Base-by-base conservation (phyloP, 805 yeast species). In the Torulaspora delbrueckii region DNA sequence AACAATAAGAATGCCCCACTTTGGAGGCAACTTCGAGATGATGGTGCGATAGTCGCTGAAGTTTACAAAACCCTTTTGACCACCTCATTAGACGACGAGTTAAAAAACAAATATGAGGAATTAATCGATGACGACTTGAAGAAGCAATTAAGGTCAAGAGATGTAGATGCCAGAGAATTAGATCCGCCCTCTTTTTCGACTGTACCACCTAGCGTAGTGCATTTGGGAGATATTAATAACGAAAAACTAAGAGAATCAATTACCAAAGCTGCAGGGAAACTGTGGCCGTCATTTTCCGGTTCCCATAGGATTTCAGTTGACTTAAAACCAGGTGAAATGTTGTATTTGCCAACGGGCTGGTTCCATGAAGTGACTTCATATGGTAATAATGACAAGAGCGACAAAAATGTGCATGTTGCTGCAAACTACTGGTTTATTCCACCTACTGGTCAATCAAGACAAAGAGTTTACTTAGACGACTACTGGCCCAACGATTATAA, bases 291-390 rank as follows among this genome's bases (percentile, higher is more conserved):
- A 1, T 69, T 81, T 41, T 57, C 71, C 33, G 49, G 63, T 1
- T 67, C 78, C 1, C 62, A 68, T 14, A 69, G 71, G 37, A 57
- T 73, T 12, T 67, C 72, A 13, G 79, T 79, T 1, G 68, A 74
- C 58, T 52, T 84, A 23, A 57, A 72, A 24, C 80, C 82, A 0
- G 88, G 88, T 0, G 79, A 83, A 40, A 78, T 82, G 81, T 60
- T 84, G 18, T 84, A 77, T 57, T 59, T 84, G 22, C 91, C 91
- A 0, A 76, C 85, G 1, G 89, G 91, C 2, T 84, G 90, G 90
- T 84, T 84, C 56, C 91, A 84, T 59, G 91, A 84, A 60, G 91
- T 84, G 2, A 76, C 86, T 1, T 81, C 86, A 8, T 81, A 70
- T 59, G 82, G 82, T 2, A 60, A 59, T 8, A 54, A 46, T 2